phyloP scores from a whole-genome alignment of 768 basidiomycete species.

The Suillus ampliporus region DNA sequence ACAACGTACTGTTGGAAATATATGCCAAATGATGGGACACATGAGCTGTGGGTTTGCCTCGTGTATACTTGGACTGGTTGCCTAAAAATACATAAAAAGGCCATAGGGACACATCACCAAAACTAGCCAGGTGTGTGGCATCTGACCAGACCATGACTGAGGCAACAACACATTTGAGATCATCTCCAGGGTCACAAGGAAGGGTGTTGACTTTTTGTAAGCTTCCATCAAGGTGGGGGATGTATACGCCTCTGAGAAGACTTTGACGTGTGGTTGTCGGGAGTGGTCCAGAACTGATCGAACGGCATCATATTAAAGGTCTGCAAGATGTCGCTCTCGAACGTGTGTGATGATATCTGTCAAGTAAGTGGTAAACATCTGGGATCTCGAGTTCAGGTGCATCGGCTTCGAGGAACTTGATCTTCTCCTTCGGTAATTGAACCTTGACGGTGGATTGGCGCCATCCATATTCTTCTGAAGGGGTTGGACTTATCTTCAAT shows the following conservation, averaged over 20 bases:
- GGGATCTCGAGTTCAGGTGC: slow-evolving; percentile 2
- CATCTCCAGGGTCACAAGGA: slow-evolving; percentile 12
- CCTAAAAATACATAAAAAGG: slow-evolving; percentile 25
- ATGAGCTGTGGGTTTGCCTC: slow-evolving; percentile 20
- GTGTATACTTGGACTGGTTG: slow-evolving; percentile 24
- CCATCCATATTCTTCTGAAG: slow-evolving; percentile 26
- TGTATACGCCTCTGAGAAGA: slow-evolving; percentile 12
- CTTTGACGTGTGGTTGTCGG: background rate
- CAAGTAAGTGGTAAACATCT: background rate
- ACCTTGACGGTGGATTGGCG: slow-evolving; percentile 25
- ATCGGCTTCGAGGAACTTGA: slow-evolving; percentile 14
- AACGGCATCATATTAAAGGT: slow-evolving; percentile 18
- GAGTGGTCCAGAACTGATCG: background rate
- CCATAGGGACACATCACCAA: background rate
- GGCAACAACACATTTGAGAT: slow-evolving; percentile 19
- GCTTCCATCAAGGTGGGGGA: slow-evolving; percentile 7
- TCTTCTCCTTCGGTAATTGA: background rate
- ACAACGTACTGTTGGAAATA: slow-evolving; percentile 33
- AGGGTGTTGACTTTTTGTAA: slow-evolving; percentile 6
- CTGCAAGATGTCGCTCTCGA: background rate
- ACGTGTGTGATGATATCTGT: slow-evolving; percentile 12
- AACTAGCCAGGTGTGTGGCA: background rate
- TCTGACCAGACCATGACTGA: slow-evolving; percentile 12
- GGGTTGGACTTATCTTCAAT: slow-evolving; percentile 14
- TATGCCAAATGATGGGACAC: slow-evolving; percentile 40